Evolutionary conservation across 2,329 filamentous ascomycete genomes (phyloP).

Genomic region (Alternaria brassicicola): DNA sequence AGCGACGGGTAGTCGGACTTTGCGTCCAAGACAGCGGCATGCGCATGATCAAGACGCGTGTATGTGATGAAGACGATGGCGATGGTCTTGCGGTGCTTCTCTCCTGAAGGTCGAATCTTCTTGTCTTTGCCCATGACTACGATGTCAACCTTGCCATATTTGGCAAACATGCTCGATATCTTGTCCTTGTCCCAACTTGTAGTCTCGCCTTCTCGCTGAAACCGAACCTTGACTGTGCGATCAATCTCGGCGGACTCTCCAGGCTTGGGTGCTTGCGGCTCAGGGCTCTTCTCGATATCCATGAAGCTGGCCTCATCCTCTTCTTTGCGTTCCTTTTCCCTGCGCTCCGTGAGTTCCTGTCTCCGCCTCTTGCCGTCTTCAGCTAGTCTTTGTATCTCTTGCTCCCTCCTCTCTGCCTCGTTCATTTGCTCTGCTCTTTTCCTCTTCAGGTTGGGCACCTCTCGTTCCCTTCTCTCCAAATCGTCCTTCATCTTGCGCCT

Average conservation of each 20-base stretch:
- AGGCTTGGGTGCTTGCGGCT: slow-evolving; percentile 23
- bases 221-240: slow-evolving; percentile 64
- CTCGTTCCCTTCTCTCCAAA: slow-evolving; percentile 75
- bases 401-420: slow-evolving; percentile 65
- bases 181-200: slow-evolving; percentile 55
- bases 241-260: slow-evolving; percentile 58
- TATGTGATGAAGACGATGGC: slow-evolving; percentile 63
- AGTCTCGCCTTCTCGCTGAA: slow-evolving; percentile 55
- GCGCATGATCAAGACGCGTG: slow-evolving; percentile 62
- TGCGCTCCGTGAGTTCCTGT: slow-evolving; percentile 60
- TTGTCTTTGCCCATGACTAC: slow-evolving; percentile 63
- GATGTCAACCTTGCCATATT: slow-evolving; percentile 64
- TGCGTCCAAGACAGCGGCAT: slow-evolving; percentile 62
- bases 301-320: slow-evolving; percentile 50
- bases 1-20: slow-evolving; percentile 56
- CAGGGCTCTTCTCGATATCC: slow-evolving; percentile 43
- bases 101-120: slow-evolving; percentile 56
- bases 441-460: slow-evolving; percentile 47
- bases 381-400: slow-evolving; percentile 53
- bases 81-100: slow-evolving; percentile 58
- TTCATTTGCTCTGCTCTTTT: slow-evolving; percentile 53
- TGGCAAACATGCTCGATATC: slow-evolving; percentile 55
- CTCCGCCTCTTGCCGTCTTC: slow-evolving; percentile 60
- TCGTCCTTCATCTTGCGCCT: slow-evolving; percentile 83
- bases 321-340: slow-evolving; percentile 60